Evolutionary conservation across 495 filamentous ascomycete species (phyloP).

Genomic region (Aspergillus egyptiacus): DNA sequence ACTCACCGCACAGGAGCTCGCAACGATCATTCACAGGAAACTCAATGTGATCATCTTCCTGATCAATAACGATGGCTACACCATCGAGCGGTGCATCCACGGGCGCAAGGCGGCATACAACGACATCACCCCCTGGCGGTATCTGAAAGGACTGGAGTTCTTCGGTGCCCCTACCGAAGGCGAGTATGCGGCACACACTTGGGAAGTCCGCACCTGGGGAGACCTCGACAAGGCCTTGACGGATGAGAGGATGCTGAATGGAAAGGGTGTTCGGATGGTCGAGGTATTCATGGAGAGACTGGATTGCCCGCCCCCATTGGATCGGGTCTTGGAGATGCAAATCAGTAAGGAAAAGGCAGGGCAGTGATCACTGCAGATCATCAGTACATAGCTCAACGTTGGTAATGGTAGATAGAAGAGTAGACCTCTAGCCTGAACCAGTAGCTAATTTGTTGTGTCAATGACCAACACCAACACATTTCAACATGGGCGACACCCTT

Average conservation of each 20-base stretch:
- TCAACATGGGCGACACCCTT: too few relatives aligned
- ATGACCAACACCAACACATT: too few relatives aligned
- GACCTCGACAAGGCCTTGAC: constrained; percentile 12
- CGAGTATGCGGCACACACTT: constrained; percentile 12
- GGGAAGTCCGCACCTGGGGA: constrained; percentile 15
- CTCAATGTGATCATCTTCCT: constrained; percentile 67
- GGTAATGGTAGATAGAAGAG: too few relatives aligned
- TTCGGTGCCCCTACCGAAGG: constrained; percentile 26
- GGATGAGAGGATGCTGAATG: constrained; percentile 21
- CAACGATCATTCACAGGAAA: constrained; percentile 62
- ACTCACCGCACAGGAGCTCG: constrained; percentile 68
- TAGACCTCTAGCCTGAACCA: too few relatives aligned
- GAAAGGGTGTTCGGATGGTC: constrained; percentile 32
- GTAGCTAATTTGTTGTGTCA: too few relatives aligned
- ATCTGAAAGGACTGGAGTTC: constrained; percentile 31
- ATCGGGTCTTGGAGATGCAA: constrained; percentile 8
- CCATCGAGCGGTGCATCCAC: constrained; percentile 66
- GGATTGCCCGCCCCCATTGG: constrained; percentile 22
- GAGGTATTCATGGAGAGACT: constrained; percentile 29
- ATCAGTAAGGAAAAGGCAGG: constrained; percentile 9
- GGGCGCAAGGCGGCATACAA: constrained; percentile 65
- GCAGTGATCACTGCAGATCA: background rate
- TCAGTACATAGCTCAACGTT: too few relatives aligned
- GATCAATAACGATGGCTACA: constrained; percentile 67
- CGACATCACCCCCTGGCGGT: constrained; percentile 60